Evolutionary conservation across 148 eudicot genomes (phyloP).

Genomic region (Chenopodium formosanum): DNA sequence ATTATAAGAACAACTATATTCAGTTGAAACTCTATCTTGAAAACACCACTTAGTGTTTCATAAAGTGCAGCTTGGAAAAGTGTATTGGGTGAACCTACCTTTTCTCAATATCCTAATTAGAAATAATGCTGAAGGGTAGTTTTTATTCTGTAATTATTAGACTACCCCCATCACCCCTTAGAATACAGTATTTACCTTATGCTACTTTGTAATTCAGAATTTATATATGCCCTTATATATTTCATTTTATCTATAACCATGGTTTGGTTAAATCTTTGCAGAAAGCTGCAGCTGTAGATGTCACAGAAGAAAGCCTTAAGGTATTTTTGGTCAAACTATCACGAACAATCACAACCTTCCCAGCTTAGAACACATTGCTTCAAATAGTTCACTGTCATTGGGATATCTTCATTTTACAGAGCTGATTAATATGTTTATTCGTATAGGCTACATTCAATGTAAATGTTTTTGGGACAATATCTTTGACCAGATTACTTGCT

Average conservation of each 20-base stretch:
- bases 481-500: constrained; percentile 80
- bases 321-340: constrained; percentile 32
- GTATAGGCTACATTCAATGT: constrained; percentile 69
- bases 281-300: constrained; percentile 79
- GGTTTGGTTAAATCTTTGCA: constrained; percentile 37
- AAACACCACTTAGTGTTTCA: neutral
- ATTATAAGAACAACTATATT: neutral
- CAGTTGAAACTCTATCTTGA: neutral
- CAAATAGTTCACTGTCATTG: neutral
- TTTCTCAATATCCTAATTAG: neutral
- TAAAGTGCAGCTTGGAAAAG: neutral
- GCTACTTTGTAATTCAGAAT: neutral
- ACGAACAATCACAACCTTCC: neutral
- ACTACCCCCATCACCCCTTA: neutral
- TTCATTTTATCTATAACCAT: neutral
- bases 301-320: constrained; percentile 75
- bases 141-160: neutral
- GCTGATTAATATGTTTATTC: constrained; percentile 17
- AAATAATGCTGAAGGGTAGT: neutral
- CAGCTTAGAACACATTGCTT: neutral
- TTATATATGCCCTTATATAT: neutral
- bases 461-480: constrained; percentile 85
- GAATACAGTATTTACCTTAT: neutral
- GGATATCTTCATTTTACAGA: neutral
- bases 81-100: neutral